Evolutionary conservation across 2,329 filamentous ascomycete genomes (phyloP), one percentile per base, ranked within the genome.

Genomic region (Lecanicillium sp.): DNA sequence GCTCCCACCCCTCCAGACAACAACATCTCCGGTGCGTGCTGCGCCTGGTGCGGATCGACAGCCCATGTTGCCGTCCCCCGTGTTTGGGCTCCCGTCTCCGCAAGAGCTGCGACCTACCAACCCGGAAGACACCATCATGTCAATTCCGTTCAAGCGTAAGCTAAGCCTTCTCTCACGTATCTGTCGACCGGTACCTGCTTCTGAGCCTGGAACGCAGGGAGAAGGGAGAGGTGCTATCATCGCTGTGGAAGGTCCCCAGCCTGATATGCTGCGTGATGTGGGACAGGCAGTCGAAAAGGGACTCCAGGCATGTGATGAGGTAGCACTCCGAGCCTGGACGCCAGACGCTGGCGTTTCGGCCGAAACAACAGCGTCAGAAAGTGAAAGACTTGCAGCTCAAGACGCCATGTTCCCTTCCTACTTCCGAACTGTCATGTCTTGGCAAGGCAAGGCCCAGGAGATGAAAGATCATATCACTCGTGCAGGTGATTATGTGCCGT

Each of bases 81-180:
- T 51, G 5, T 48, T 56, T 39, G 50, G 49, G 2, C 56, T 49
- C 32, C 38, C 45, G 10, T 43, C 40, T 17, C 17, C 45, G 6
- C 44, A 49, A 3, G 55, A 60, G 29, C 50, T 46, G 37, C 56
- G 61, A 61, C 46, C 69, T 53, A 55, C 56, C 44, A 73, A 66
- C 35, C 62, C 84, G 17, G 79, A 84, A 49, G 77, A 80, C 7
- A 81, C 84, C 64, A 77, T 89, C 43, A 86, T 85, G 79, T 77
- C 71, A 18, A 84, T 92, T 37, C 74, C 82, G 0, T 83, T 84
- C 51, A 61, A 79, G 32, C 79, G 79, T 47, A 95, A 94, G 59
- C 76, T 95, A 49, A 78, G 79, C 35, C 72, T 90, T 3, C 68
- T 97, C 25, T 71, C 78, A 13, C 80, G 79, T 44, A 87, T 96